These are phyloP conservation scores for Nepenthes gracilis DNA, from an alignment of 148 eudicot genomes.

Conservation along the genomic window DNA sequence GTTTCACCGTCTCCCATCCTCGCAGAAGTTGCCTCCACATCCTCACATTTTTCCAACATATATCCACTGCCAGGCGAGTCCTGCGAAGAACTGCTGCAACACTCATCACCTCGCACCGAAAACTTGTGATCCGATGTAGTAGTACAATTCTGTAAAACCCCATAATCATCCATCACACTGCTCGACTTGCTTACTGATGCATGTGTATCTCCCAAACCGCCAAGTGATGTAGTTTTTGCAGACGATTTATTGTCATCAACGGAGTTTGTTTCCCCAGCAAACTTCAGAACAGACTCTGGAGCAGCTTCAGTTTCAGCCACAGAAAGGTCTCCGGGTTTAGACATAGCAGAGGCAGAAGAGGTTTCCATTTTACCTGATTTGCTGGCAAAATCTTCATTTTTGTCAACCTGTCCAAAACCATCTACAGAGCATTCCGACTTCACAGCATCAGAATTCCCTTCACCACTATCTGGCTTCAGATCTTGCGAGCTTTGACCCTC, in stretches of 20 bases:
- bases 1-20: conserved; percentile 16
- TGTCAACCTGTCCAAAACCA: conserved; percentile 12
- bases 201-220: conserved; percentile 5
- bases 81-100: not conserved
- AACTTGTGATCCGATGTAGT: conserved; percentile 8
- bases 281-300: conserved; percentile 16
- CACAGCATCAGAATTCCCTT: conserved; percentile 12
- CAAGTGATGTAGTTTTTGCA: conserved; percentile 6
- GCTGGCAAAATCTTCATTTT: conserved; percentile 16
- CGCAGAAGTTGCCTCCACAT: conserved; percentile 14
- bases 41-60: conserved; percentile 7
- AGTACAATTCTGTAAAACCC: conserved; percentile 10
- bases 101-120: conserved; percentile 15
- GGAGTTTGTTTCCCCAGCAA: conserved; percentile 7
- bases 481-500: conserved; percentile 10
- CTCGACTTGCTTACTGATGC: conserved; percentile 14
- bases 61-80: conserved; percentile 17
- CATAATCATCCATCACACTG: conserved; percentile 13
- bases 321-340: conserved; percentile 16
- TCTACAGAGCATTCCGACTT: conserved; percentile 16
- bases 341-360: conserved; percentile 16
- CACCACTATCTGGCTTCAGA: conserved; percentile 12
- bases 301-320: conserved; percentile 15
- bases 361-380: conserved; percentile 12
- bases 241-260: conserved; percentile 13